Evolutionary conservation across 495 filamentous ascomycete genomes (phyloP).

Genomic region (Penicillium malachiteum): DNA sequence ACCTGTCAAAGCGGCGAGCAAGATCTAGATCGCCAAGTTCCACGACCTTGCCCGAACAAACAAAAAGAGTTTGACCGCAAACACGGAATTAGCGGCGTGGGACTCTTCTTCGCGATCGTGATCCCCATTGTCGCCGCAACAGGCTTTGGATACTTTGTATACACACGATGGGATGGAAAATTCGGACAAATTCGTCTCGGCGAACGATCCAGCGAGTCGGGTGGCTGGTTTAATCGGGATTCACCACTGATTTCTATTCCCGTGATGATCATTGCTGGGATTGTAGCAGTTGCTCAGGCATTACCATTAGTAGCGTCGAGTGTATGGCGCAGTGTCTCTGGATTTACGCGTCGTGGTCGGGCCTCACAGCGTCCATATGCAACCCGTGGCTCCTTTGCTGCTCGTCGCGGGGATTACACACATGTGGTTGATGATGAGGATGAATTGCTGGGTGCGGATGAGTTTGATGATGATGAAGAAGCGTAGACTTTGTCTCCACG

Average conservation of each 20-base stretch:
- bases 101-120: constrained; percentile 83
- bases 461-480: constrained; percentile 91
- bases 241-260: constrained; percentile 73
- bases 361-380: constrained; percentile 68
- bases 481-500: constrained; percentile 34
- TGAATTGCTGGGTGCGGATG: constrained; percentile 86
- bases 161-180: constrained; percentile 79
- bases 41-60: constrained; percentile 67
- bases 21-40: constrained; percentile 62
- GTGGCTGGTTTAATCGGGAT: constrained; percentile 58
- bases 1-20: constrained; percentile 71
- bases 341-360: constrained; percentile 34
- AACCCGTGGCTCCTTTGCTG: constrained; percentile 79
- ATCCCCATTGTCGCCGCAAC: constrained; percentile 67
- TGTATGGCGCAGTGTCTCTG: constrained; percentile 63
- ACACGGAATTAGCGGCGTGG: constrained; percentile 67
- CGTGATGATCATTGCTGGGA: constrained; percentile 70
- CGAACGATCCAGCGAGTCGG: constrained; percentile 46
- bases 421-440: constrained; percentile 91
- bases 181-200: constrained; percentile 88
- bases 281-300: constrained; percentile 72
- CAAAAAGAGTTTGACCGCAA: constrained; percentile 74
- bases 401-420: constrained; percentile 79
- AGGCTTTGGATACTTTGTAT: constrained; percentile 80
- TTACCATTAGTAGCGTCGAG: constrained; percentile 67